Percentiles rank a stretch among this genome's conserved stretches.
Conservation (phyloP, 768 basidiomycete genomes). For the Paxillus involutus region DNA sequence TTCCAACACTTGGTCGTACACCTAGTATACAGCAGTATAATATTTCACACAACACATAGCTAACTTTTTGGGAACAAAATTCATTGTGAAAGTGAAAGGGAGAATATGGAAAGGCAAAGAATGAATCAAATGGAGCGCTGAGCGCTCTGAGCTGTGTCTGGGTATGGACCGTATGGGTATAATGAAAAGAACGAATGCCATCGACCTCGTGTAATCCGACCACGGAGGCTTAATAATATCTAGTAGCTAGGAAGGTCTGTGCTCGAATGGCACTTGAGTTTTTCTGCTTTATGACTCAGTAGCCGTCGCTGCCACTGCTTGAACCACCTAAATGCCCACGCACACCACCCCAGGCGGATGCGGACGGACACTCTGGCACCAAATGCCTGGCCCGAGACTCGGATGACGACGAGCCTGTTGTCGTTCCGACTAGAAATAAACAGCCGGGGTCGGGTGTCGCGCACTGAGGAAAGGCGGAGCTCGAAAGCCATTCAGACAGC, state of each 20-base stretch:
- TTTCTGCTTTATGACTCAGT: background rate
- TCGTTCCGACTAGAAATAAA: constrained; percentile 19
- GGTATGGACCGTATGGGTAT: background rate
- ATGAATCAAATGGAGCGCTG: background rate
- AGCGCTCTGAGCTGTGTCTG: constrained; percentile 7
- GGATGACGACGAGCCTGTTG: constrained; percentile 17
- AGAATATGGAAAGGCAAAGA: constrained; percentile 1
- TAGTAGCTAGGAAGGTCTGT: no score
- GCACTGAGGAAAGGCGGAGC: constrained; percentile 18
- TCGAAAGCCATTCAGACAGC: constrained; percentile 11
- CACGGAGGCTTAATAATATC: no score
- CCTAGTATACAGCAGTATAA: constrained; percentile 19
- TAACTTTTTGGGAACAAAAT: background rate
- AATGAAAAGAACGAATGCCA: constrained; percentile 1
- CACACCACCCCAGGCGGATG: constrained; percentile 22
- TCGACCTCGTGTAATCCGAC: background rate
- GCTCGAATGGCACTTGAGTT: background rate
- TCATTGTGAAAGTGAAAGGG: constrained; percentile 10
- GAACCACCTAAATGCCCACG: constrained; percentile 19
- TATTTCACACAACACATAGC: constrained; percentile 1
- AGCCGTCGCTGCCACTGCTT: constrained; percentile 5
- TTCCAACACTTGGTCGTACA: constrained; percentile 5
- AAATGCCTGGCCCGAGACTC: constrained; percentile 23
- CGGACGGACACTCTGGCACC: constrained; percentile 21
- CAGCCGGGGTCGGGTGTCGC: constrained; percentile 22